A percentile compares a stretch with the other conserved stretches of the same genome.
Conservation (phyloP, 176 grass and related monocot genomes). For the Puya raimondii region DNA sequence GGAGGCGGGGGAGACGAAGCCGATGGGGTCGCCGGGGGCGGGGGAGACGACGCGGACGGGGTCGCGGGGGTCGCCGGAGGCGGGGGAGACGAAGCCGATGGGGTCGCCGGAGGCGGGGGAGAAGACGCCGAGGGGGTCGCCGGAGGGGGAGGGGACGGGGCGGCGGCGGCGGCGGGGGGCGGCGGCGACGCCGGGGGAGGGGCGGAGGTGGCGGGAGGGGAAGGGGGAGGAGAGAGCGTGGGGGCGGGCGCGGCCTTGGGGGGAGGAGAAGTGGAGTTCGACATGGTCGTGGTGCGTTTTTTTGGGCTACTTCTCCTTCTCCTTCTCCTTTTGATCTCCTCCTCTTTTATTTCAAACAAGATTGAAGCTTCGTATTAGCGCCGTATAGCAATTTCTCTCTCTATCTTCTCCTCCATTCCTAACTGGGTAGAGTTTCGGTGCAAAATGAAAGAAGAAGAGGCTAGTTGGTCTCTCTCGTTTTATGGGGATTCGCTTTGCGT, state of each 20-base stretch:
- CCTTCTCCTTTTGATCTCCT: background rate
- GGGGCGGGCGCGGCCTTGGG: constrained; percentile 26
- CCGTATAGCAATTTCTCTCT: background rate
- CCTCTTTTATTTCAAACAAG: background rate
- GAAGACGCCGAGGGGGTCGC: constrained; percentile 2
- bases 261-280: background rate
- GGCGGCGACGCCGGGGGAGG: constrained; percentile 4
- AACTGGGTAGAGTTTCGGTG: background rate
- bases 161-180: background rate
- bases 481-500: too few relatives aligned
- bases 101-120: background rate
- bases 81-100: background rate
- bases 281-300: background rate
- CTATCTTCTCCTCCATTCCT: background rate
- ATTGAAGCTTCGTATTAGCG: background rate
- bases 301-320: background rate
- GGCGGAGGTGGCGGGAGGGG: background rate
- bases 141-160: background rate
- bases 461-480: too few relatives aligned
- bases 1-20: constrained; percentile 20
- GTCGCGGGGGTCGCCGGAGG: constrained; percentile 6
- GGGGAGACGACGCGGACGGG: constrained; percentile 13
- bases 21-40: constrained; percentile 1
- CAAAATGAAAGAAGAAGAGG: too few relatives aligned
- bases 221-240: background rate